Conservation (phyloP, 768 basidiomycete genomes). For the Hemileccinum rubropunctum region DNA sequence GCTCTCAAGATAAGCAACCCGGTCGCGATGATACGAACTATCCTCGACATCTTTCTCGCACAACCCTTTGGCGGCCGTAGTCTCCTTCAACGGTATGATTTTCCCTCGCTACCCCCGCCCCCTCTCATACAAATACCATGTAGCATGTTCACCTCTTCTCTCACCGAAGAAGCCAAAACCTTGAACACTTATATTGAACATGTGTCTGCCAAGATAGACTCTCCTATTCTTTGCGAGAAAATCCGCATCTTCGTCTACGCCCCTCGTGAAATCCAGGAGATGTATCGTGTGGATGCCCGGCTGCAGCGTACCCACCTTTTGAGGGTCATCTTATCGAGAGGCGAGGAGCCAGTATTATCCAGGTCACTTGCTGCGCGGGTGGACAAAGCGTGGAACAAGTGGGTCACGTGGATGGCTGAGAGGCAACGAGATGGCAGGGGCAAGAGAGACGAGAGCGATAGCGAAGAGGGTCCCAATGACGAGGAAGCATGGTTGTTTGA, state of each 20-base stretch:
- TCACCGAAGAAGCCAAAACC: constrained; percentile 84
- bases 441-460: constrained; percentile 55
- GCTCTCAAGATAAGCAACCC: constrained; percentile 93
- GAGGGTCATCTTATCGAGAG: constrained; percentile 74
- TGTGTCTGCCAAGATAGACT: constrained; percentile 87
- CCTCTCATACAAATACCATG: constrained; percentile 4
- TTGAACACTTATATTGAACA: constrained; percentile 85
- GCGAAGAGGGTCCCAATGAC: constrained; percentile 88
- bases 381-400: constrained; percentile 72
- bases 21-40: constrained; percentile 88
- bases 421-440: constrained; percentile 46
- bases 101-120: neutral
- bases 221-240: constrained; percentile 85
- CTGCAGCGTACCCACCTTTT: constrained; percentile 73
- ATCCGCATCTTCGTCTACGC: constrained; percentile 84
- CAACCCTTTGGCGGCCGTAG: constrained; percentile 95
- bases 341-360: constrained; percentile 70
- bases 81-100: constrained; percentile 75
- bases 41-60: constrained; percentile 94
- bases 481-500: constrained; percentile 98
- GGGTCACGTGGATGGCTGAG: constrained; percentile 66
- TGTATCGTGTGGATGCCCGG: constrained; percentile 76
- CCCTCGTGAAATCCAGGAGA: constrained; percentile 81
- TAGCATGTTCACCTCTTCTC: constrained; percentile 94
- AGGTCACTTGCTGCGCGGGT: constrained; percentile 81